Conservation (phyloP, 2,329 filamentous ascomycete genomes). For the Triangularia verruculosa region DNA sequence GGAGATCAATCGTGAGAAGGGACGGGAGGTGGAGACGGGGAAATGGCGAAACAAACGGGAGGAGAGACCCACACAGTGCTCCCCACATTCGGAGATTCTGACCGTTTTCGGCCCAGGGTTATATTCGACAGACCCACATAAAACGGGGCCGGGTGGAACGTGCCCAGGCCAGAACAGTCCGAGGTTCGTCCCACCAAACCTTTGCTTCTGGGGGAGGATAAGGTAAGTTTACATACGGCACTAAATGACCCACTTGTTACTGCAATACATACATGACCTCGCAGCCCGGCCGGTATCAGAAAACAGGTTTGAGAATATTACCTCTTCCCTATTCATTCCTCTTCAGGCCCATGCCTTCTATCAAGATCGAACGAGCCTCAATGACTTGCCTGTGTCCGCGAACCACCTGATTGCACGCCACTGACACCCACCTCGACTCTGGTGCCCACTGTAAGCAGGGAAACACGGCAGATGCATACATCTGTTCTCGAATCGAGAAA, state of each 20-base stretch:
- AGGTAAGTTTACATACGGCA: not conserved
- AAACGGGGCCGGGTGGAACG: not conserved
- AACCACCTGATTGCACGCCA: not conserved
- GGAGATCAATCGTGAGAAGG: not conserved
- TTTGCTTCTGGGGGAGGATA: not conserved
- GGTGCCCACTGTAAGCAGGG: not conserved
- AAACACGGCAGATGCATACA: not conserved
- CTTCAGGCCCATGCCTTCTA: no score
- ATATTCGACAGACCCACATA: not conserved
- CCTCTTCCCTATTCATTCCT: no score
- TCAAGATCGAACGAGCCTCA: conserved; percentile 1
- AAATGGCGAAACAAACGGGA: not conserved
- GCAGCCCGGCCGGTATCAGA: not conserved
- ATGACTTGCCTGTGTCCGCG: not conserved
- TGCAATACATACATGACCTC: not conserved
- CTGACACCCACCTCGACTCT: not conserved
- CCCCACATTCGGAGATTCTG: conserved; percentile 8
- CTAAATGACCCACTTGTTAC: not conserved
- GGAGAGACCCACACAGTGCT: not conserved
- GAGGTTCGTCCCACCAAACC: not conserved
- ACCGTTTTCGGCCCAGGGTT: conserved; percentile 8
- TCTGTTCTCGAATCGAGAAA: not conserved
- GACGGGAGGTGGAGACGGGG: not conserved
- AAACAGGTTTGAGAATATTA: not conserved
- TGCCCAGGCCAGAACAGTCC: not conserved